Evolutionary conservation across 495 filamentous ascomycete genomes (phyloP).

Genomic region (Neurospora sp.): DNA sequence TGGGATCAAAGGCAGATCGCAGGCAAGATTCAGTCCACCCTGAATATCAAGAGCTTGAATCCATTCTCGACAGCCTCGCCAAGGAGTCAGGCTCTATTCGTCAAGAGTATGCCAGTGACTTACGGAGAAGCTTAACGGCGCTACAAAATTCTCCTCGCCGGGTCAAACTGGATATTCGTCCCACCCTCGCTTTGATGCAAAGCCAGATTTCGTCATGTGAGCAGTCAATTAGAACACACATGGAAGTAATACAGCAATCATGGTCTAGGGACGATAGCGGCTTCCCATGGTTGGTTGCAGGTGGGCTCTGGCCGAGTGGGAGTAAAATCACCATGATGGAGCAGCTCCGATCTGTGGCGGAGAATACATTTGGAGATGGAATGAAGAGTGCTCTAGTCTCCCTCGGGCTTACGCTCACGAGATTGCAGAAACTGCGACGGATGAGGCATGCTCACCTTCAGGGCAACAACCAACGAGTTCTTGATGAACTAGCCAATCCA

Average conservation of each 20-base stretch:
- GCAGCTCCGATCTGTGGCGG: conserved; percentile 34
- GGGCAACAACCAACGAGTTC: conserved; percentile 5
- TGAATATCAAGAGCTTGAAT: not conserved
- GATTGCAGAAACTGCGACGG: conserved; percentile 31
- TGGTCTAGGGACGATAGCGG: conserved; percentile 19
- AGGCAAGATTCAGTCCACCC: not conserved
- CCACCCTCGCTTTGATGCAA: not conserved
- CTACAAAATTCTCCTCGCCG: conserved; percentile 4
- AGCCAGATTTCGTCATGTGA: conserved; percentile 1
- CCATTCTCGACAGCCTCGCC: not conserved
- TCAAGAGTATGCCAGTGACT: conserved; percentile 5
- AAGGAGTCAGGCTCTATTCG: not conserved
- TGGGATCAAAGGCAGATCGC: not conserved
- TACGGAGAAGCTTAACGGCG: conserved; percentile 14
- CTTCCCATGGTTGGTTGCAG: conserved; percentile 36
- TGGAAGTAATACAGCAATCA: conserved; percentile 9
- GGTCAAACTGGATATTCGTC: not conserved
- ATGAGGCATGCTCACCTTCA: conserved; percentile 5
- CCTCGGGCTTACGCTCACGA: conserved; percentile 33
- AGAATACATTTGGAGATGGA: conserved; percentile 19
- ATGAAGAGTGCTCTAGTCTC: conserved; percentile 37
- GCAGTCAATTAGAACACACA: conserved; percentile 12
- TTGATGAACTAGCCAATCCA: conserved; percentile 29
- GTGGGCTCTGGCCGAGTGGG: conserved; percentile 42
- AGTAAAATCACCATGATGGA: conserved; percentile 42